phyloP scores from a whole-genome alignment of 306 rosid species.

The Prunus mira region DNA sequence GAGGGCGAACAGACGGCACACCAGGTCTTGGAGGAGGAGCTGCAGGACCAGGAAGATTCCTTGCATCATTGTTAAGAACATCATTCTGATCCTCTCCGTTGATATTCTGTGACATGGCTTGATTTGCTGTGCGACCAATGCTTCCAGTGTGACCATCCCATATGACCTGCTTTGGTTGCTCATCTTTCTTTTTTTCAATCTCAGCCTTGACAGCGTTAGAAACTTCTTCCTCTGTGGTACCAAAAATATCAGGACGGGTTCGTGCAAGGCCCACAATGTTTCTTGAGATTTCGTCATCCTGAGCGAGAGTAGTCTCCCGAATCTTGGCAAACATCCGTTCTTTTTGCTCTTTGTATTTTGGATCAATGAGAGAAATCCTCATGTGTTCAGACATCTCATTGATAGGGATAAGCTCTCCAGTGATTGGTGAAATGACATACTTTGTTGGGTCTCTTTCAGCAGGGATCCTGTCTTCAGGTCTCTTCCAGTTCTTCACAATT shows the following conservation, averaged over 20 bases:
- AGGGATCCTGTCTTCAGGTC: slow-evolving; percentile 86
- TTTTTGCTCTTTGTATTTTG: slow-evolving; percentile 93
- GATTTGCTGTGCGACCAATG: slow-evolving; percentile 91
- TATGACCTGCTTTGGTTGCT: slow-evolving; percentile 95
- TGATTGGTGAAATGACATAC: slow-evolving; percentile 83
- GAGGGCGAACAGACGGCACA: slow-evolving; percentile 75
- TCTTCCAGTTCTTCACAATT: slow-evolving; percentile 97
- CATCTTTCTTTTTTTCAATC: slow-evolving; percentile 92
- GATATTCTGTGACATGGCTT: slow-evolving; percentile 82
- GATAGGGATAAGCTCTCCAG: slow-evolving; percentile 80
- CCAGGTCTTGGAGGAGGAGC: slow-evolving; percentile 91
- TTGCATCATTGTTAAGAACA: slow-evolving; percentile 45
- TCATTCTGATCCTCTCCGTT: slow-evolving; percentile 68
- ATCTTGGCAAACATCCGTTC: slow-evolving; percentile 98
- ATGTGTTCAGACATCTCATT: slow-evolving; percentile 97
- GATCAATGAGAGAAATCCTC: slow-evolving; percentile 95
- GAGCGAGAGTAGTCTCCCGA: slow-evolving; percentile 95
- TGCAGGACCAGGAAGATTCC: slow-evolving; percentile 84
- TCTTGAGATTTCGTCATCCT: slow-evolving; percentile 85
- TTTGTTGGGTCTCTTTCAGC: slow-evolving; percentile 86
- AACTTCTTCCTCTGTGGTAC: slow-evolving; percentile 96
- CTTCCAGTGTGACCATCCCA: slow-evolving; percentile 99
- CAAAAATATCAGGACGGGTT: slow-evolving; percentile 94
- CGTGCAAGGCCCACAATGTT: slow-evolving; percentile 92
- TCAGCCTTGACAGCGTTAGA: slow-evolving; percentile 98